Evolutionary conservation across 2,329 filamentous ascomycete genomes (phyloP), one percentile per base, ranked within the genome.

Genomic region (Monilinia laxa): DNA sequence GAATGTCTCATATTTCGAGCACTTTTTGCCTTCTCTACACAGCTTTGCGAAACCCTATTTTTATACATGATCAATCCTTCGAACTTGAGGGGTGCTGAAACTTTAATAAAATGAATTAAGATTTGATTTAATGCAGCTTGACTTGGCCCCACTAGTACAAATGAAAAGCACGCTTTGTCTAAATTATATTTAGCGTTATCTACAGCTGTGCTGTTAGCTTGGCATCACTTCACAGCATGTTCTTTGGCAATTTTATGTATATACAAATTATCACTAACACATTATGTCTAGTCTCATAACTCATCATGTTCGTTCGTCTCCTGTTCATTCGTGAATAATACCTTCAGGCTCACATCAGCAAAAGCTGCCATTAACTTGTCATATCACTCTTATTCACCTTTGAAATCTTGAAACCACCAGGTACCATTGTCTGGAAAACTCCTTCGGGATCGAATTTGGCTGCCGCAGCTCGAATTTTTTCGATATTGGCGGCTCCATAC

Each of bases 381-480:
- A 53, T 35, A 42, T 40, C 59, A 9, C 11, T 42, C 23, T 28
- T 16, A 16, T 54, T 38, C 20, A 56, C 40, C 51, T 9, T 64
- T 7, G 12, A 56, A 42, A 64, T 56, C 38, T 35, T 59, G 11
- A 59, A 59, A 14, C 60, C 31, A 5, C 31, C 54, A 4, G 54
- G 31, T 20, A 60, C 47, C 54, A 60, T 42, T n/a, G 18, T 42
- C 31, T 65, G 55, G 1, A 60, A 60, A 3, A 58, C 55, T 16
- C 6, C 23, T 23, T n/a, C 18, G 2, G 23, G 55, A 11, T 53
- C 31, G 38, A 52, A 45, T 3, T 52, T 53, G 40, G 42, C 45
- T 12, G 62, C 42, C 18, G 47, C 55, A 3, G 42, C 45, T 6
- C 38, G n/a, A 2, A 65, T 52, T n/a, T 53, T 59, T 2, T 12